phyloP scores from a whole-genome alignment of 331 rosid genomes.

The Erythrophleum ivorense region DNA sequence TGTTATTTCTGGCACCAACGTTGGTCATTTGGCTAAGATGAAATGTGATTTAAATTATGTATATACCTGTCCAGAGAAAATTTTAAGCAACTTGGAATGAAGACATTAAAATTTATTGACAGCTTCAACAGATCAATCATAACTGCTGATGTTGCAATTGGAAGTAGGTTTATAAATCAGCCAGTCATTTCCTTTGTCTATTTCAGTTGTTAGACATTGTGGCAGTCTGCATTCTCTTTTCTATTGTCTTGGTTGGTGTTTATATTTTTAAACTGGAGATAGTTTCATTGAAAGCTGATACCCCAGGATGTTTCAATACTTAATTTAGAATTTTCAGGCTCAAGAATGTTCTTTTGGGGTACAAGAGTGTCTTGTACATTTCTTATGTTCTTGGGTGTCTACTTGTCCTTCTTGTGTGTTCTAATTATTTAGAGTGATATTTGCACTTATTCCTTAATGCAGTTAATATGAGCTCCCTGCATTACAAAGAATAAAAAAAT shows the following conservation, averaged over 20 bases:
- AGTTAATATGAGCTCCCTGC: slow-evolving; percentile 30
- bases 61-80: background rate
- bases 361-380: background rate
- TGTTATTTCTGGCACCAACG: slow-evolving; percentile 8
- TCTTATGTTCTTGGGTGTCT: slow-evolving; percentile 16
- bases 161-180: slow-evolving; percentile 18
- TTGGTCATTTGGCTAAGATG: slow-evolving; percentile 8
- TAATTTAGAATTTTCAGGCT: slow-evolving; percentile 13
- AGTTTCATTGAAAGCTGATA: background rate
- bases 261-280: background rate
- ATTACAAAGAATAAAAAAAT: slow-evolving; percentile 25
- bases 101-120: background rate
- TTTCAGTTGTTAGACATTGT: slow-evolving; percentile 11
- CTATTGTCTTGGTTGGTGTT: slow-evolving; percentile 15
- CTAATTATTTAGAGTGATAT: slow-evolving; percentile 23
- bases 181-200: slow-evolving; percentile 8
- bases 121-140: slow-evolving; percentile 30
- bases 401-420: background rate
- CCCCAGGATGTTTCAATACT: slow-evolving; percentile 4
- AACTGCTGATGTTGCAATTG: slow-evolving; percentile 18
- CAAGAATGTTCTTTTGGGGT: background rate
- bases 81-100: background rate
- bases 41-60: background rate
- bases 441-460: slow-evolving; percentile 1
- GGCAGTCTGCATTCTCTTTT: slow-evolving; percentile 11